Base-by-base conservation (phyloP, 331 rosid genomes). In the Pyrus hybrid region DNA sequence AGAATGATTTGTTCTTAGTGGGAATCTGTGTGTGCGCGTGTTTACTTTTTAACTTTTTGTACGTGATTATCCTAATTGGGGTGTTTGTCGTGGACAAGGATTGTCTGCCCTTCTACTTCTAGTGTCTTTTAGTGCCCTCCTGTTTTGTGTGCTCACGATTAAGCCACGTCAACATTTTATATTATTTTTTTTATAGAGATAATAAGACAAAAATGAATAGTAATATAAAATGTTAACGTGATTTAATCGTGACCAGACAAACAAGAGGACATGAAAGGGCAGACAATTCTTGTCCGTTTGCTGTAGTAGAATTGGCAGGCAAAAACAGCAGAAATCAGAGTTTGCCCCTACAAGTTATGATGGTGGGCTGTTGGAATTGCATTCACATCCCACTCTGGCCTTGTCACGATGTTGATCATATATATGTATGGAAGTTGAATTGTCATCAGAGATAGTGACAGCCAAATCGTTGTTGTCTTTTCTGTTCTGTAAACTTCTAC, bases 381-480 rank as follows among this genome's bases (percentile, higher is more conserved):
- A 82, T 64, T 63, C 73, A 67, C 68, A 57, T 76, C 70, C 84
- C 85, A 82, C 76, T 79, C 70, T 69, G 77, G 72, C 66, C 75
- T 70, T 77, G 81, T 76, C 80, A 69, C 16, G 23, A 73, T 58
- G 6, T 16, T 58, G 33, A 5, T 37, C 45, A 37, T 45, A 64
- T 33, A 3, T 58, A 58, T 2, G 43, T 13, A 63, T 69, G n/a
- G 73, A 69, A 61, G 68, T 16, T 58, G 54, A 70, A 37, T 21
- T 80, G 49, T 56, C 77, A 71, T 47, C 30, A 43, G 32, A 29
- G 65, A 70, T 13, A 70, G 60, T 70, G 80, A 63, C 64, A 35
- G 56, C 77, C 65, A 80, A 75, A 74, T 74, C 9, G 70, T n/a
- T 45, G 13, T 63, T 9, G 35, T n/a, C 41, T 54, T 20, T 35